These are phyloP conservation scores for Populus simonii DNA, from an alignment of 345 rosid species.

Conservation along the genomic window DNA sequence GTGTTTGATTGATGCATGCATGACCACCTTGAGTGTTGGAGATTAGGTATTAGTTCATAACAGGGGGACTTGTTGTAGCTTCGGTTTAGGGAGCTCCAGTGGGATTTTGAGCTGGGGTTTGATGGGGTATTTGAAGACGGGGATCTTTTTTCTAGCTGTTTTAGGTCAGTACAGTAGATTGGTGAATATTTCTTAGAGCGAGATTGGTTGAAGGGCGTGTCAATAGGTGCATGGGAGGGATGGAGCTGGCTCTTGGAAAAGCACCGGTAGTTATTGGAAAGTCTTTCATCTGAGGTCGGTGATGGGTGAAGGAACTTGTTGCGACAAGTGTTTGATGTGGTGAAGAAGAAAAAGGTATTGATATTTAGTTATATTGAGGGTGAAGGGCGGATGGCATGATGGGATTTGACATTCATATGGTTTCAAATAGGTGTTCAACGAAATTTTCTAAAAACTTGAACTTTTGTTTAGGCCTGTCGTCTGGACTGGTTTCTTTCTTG, in stretches of 20 bases:
- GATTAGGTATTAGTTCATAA: no score
- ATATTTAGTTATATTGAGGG: background rate
- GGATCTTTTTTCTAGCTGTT: background rate
- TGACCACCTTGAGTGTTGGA: no score
- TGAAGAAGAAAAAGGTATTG: background rate
- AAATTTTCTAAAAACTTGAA: background rate
- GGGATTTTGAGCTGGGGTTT: no score
- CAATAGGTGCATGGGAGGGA: background rate
- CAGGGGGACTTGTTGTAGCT: no score
- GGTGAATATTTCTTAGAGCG: background rate
- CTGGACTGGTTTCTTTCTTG: background rate
- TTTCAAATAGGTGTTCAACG: background rate
- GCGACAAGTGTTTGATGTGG: background rate
- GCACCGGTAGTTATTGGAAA: background rate
- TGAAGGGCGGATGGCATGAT: background rate
- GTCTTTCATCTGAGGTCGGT: background rate
- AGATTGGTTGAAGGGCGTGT: background rate
- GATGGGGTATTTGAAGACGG: no score
- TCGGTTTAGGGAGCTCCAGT: no score
- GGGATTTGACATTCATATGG: background rate
- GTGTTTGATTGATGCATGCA: no score
- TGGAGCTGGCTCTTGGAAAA: background rate
- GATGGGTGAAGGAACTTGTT: background rate
- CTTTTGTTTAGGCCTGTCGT: background rate
- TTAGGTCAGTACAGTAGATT: background rate